Base-by-base conservation (phyloP, 805 yeast genomes). In the Kazachstania taianensis region DNA sequence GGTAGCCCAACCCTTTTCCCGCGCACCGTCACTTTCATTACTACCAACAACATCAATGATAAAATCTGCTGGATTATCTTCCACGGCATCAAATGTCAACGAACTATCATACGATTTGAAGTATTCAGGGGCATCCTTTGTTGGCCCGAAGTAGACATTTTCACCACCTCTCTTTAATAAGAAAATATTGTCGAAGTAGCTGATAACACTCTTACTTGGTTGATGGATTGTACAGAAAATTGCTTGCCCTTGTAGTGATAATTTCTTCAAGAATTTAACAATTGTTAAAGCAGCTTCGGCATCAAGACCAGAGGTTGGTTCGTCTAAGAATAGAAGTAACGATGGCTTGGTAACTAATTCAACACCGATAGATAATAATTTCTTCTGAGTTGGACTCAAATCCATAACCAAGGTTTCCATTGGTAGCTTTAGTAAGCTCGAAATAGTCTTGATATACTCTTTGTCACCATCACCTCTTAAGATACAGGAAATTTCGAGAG, bases 1-100 rank as follows among this genome's bases (percentile, higher is more conserved):
- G 4, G 36, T 29, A 16, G 41, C 20, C 48, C 57, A 49, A n/a
- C 60, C 65, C 12, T 59, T 54, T 4, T 63, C 69, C 23, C 56
- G 41, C 2, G 81, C 75, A 16, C 13, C 54, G 4, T 63, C 69
- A 2, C 81, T 25, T 81, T 76, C 3, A 13, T 84, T 83, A 20
- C 36, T 36, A 46, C 84, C 86, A 54, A 81, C 76, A 12, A 70
- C 71, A 42, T 77, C 80, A 41, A 79, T 61, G 50, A 78, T 70
- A 59, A 78, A 79, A 53, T 78, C 86, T 12, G 86, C 85, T 2
- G 85, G 85, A 44, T 79, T 78, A 35, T 74, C 84, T n/a, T 45
- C 46, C 16, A 56, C 56, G 3, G 17, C 28, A 20, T 56, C 58
- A 57, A 82, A 79, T 34, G 63, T 62, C 45, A 77, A 66, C n/a